Conservation (phyloP, 257 asterid genomes). For the Rauvolfia tetraphylla region DNA sequence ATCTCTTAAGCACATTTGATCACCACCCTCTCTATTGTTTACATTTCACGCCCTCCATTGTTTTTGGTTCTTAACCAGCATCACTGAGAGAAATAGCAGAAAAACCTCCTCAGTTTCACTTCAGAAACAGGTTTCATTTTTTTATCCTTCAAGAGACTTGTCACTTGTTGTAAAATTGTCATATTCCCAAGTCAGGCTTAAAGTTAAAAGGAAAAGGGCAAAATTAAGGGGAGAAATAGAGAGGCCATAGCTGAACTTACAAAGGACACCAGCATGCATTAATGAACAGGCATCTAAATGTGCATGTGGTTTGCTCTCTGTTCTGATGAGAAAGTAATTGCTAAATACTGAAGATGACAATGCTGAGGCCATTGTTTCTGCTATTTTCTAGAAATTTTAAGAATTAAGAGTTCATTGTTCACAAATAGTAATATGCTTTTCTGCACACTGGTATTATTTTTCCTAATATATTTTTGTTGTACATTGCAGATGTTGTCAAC, state of each 20-base stretch:
- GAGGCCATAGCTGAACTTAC: background rate
- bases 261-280: background rate
- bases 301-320: background rate
- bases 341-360: background rate
- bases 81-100: background rate
- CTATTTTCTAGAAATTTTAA: background rate
- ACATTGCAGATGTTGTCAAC: slow-evolving; percentile 73
- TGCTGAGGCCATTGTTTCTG: background rate
- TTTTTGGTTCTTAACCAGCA: background rate
- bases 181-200: background rate
- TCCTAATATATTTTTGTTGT: background rate
- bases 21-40: background rate
- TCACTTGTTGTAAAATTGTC: background rate
- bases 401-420: background rate
- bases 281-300: background rate
- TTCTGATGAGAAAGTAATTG: background rate
- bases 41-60: background rate
- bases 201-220: background rate
- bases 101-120: background rate
- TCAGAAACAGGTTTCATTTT: background rate
- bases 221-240: background rate
- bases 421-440: background rate
- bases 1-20: background rate
- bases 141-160: background rate
- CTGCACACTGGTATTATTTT: background rate